phyloP scores from a whole-genome alignment of 164 flowering plant genomes.

The Liriodendron chinense region DNA sequence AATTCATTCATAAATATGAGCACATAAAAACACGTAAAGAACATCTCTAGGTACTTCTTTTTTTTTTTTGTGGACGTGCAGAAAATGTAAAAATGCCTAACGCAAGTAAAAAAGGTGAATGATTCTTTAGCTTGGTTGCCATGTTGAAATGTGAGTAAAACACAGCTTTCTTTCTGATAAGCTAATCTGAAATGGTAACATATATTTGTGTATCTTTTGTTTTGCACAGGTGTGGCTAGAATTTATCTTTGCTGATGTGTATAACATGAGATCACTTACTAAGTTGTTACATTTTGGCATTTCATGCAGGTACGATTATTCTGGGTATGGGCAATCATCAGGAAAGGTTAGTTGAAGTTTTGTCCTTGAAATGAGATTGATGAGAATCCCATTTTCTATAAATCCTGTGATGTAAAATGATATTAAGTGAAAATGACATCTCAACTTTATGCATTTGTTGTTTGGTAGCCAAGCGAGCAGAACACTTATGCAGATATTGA shows the following conservation, averaged over 20 bases:
- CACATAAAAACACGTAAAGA: too few species aligned
- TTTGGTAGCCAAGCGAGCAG: conserved; percentile 81
- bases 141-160: too few species aligned
- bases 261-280: not conserved
- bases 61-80: too few species aligned
- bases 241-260: not conserved
- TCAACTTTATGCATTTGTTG: conserved; percentile 16
- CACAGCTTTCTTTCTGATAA: too few species aligned
- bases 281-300: not conserved
- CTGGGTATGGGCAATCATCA: conserved; percentile 87
- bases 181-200: too few species aligned
- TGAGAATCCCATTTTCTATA: not conserved
- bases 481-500: conserved; percentile 93
- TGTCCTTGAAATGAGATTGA: conserved; percentile 6
- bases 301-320: conserved; percentile 80
- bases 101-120: too few species aligned
- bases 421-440: conserved; percentile 1
- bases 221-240: not conserved
- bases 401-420: not conserved
- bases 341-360: conserved; percentile 62
- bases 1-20: too few species aligned
- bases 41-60: too few species aligned
- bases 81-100: too few species aligned
- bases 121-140: too few species aligned
- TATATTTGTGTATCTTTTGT: not conserved